Conservation (phyloP, 2,329 filamentous ascomycete genomes). For the Escovopsis weberi region DNA sequence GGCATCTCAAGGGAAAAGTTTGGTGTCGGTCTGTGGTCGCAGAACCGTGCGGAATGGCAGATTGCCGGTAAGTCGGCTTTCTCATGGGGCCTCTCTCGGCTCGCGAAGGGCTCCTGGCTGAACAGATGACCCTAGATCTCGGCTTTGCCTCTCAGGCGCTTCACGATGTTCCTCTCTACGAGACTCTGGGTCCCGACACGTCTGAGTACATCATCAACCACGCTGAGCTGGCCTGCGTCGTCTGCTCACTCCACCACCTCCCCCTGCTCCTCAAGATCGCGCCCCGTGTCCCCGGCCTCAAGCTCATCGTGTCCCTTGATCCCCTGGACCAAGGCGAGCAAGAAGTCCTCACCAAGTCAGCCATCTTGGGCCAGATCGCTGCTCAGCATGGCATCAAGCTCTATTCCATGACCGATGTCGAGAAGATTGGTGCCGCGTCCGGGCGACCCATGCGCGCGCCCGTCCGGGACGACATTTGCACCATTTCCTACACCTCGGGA, state of each 20-base stretch:
- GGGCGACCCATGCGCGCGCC: slow-evolving; percentile 60
- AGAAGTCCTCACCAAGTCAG: slow-evolving; percentile 62
- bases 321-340: slow-evolving; percentile 67
- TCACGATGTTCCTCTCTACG: slow-evolving; percentile 87
- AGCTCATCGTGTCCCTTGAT: slow-evolving; percentile 80
- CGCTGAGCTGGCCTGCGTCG: slow-evolving; percentile 58
- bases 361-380: slow-evolving; percentile 63
- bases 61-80: slow-evolving; percentile 43
- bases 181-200: slow-evolving; percentile 81
- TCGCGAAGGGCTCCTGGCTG: not conserved
- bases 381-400: slow-evolving; percentile 61
- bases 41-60: slow-evolving; percentile 80
- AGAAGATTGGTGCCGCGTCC: slow-evolving; percentile 59
- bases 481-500: slow-evolving; percentile 83
- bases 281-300: slow-evolving; percentile 62
- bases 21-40: slow-evolving; percentile 73
- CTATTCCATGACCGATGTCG: slow-evolving; percentile 66
- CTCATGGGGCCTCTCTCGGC: not conserved
- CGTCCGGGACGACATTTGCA: slow-evolving; percentile 60
- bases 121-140: slow-evolving; percentile 44
- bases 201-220: slow-evolving; percentile 96
- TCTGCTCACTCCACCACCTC: slow-evolving; percentile 68
- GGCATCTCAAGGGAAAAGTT: slow-evolving; percentile 50
- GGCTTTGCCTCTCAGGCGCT: slow-evolving; percentile 76
- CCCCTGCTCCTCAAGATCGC: slow-evolving; percentile 67